phyloP scores from a whole-genome alignment of 2,329 filamentous ascomycete species.

The Xenoacremonium recifei region DNA sequence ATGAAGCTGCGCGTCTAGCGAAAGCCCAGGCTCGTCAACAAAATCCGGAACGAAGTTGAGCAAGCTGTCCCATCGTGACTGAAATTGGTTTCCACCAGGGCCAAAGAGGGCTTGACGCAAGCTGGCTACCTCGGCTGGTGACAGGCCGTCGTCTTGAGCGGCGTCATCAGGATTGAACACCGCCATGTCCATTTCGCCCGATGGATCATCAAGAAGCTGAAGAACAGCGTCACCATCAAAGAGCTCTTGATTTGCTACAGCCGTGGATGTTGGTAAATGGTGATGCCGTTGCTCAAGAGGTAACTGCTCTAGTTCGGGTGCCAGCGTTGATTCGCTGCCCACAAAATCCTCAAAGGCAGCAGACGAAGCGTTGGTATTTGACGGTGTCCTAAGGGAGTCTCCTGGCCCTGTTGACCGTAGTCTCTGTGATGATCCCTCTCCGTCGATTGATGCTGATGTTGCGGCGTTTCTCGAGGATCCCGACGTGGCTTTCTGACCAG shows the following conservation, averaged over 20 bases:
- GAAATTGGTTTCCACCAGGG: constrained; percentile 5
- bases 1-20: constrained; percentile 22
- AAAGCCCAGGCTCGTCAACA: constrained; percentile 24
- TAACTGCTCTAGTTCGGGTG: constrained; percentile 1
- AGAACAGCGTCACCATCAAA: constrained; percentile 40
- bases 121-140: constrained; percentile 27
- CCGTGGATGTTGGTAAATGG: not conserved
- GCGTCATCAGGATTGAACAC: constrained; percentile 19
- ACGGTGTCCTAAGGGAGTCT: constrained; percentile 15
- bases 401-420: constrained; percentile 11
- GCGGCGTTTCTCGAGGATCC: constrained; percentile 12
- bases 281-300: not conserved
- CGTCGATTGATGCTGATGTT: constrained; percentile 11
- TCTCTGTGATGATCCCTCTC: constrained; percentile 21
- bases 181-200: constrained; percentile 15
- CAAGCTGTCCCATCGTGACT: constrained; percentile 40
- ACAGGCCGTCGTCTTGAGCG: constrained; percentile 23
- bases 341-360: constrained; percentile 26
- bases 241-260: constrained; percentile 22
- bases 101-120: constrained; percentile 40
- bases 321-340: constrained; percentile 12
- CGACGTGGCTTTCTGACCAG: constrained; percentile 19
- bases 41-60: constrained; percentile 52
- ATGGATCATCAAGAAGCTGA: constrained; percentile 32
- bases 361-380: constrained; percentile 31